These are phyloP conservation scores for Escovopsis sp. DNA, from an alignment of 2,329 filamentous ascomycete species.

Conservation along the genomic window DNA sequence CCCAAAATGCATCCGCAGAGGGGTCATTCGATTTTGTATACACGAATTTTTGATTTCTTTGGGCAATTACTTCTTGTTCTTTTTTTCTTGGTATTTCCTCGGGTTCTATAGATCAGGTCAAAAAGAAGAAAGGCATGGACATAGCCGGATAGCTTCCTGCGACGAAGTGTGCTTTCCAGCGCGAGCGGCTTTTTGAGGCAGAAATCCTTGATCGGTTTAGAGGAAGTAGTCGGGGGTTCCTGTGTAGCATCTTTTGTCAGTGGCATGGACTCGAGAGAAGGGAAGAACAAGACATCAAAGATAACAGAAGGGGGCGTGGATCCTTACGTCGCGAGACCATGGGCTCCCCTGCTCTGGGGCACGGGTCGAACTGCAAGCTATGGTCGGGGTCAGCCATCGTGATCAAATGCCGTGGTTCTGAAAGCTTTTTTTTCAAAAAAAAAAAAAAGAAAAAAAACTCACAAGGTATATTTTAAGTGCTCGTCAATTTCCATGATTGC, in stretches of 20 bases:
- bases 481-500: conserved; percentile 99
- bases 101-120: neutral
- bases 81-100: neutral
- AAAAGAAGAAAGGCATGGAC: conserved; percentile 5
- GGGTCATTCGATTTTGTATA: too few relatives aligned
- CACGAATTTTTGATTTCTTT: neutral
- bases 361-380: conserved; percentile 98
- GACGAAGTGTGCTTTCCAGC: conserved; percentile 8
- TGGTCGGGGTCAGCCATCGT: conserved; percentile 7
- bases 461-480: conserved; percentile 99
- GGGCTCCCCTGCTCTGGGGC: conserved; percentile 89
- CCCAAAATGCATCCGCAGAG: too few relatives aligned
- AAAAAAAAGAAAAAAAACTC: conserved; percentile 10
- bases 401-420: conserved; percentile 8
- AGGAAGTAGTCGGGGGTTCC: conserved; percentile 97
- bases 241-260: conserved; percentile 16
- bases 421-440: neutral
- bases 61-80: conserved; percentile 6
- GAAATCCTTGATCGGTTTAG: conserved; percentile 31
- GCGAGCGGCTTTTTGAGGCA: conserved; percentile 10
- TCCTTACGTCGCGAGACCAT: conserved; percentile 81
- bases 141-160: conserved; percentile 8
- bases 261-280: conserved; percentile 1
- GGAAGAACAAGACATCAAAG: neutral
- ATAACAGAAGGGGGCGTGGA: conserved; percentile 14